Percentiles rank a stretch among this genome's conserved stretches.
Evolutionary conservation across 2,329 filamentous ascomycete genomes (phyloP).

Genomic region (Stemphylium vesicarium): DNA sequence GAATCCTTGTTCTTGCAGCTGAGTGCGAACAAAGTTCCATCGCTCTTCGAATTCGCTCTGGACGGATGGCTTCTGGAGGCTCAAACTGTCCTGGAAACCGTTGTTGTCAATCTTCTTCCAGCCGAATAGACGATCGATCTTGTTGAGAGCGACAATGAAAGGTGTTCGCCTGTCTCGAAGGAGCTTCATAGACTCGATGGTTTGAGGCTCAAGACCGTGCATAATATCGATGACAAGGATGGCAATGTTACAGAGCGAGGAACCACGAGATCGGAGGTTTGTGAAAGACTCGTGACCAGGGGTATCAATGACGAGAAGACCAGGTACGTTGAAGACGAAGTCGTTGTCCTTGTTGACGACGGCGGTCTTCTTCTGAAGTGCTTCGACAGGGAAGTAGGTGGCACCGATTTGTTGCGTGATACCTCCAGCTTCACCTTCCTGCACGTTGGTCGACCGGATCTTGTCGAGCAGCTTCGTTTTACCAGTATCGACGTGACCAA

Average conservation of each 20-base stretch:
- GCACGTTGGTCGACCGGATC: slow-evolving; percentile 96
- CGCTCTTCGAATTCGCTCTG: slow-evolving; percentile 94
- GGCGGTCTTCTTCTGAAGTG: slow-evolving; percentile 87
- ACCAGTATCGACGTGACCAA: slow-evolving; percentile 99
- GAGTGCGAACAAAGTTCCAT: slow-evolving; percentile 87
- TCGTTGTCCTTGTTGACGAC: slow-evolving; percentile 89
- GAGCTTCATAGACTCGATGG: slow-evolving; percentile 94
- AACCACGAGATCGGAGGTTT: slow-evolving; percentile 94
- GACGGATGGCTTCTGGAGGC: slow-evolving; percentile 87
- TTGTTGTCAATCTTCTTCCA: slow-evolving; percentile 99
- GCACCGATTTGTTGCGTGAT: slow-evolving; percentile 99
- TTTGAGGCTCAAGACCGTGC: slow-evolving; percentile 98
- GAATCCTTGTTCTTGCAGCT: slow-evolving; percentile 95
- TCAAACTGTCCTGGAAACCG: slow-evolving; percentile 91
- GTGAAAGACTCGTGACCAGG: slow-evolving; percentile 99
- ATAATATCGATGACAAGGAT: slow-evolving; percentile 99
- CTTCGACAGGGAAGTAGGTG: slow-evolving; percentile 97
- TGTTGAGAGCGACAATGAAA: slow-evolving; percentile 98
- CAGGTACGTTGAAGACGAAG: slow-evolving; percentile 97
- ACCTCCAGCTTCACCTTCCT: slow-evolving; percentile 98
- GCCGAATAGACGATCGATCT: slow-evolving; percentile 98
- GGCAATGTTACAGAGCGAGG: slow-evolving; percentile 98
- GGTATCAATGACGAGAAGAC: slow-evolving; percentile 95
- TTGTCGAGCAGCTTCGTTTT: slow-evolving; percentile 99
- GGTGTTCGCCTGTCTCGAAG: slow-evolving; percentile 93